Conservation (phyloP, 2,329 filamentous ascomycete species). For the Verticillium longisporum region DNA sequence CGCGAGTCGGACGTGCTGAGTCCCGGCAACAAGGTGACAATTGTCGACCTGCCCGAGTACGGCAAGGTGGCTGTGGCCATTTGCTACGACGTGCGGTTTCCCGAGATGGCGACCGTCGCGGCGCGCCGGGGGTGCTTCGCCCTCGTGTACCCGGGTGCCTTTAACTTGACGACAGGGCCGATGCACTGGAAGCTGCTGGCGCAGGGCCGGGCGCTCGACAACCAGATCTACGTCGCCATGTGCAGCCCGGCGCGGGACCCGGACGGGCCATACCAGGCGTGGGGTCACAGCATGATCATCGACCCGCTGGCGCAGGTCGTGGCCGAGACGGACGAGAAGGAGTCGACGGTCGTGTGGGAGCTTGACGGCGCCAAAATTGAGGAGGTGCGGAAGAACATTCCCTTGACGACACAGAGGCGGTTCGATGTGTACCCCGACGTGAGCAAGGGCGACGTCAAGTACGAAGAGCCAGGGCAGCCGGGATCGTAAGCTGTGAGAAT, state of each 20-base stretch:
- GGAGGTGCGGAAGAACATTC: constrained; percentile 75
- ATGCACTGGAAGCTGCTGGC: constrained; percentile 86
- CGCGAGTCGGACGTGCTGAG: constrained; percentile 83
- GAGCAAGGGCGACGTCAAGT: constrained; percentile 47
- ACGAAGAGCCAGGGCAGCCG: neutral
- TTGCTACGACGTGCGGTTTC: constrained; percentile 97
- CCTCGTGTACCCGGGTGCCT: constrained; percentile 90
- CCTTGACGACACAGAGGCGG: constrained; percentile 73
- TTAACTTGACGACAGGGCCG: constrained; percentile 88
- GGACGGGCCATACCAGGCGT: constrained; percentile 75
- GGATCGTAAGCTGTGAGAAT: neutral
- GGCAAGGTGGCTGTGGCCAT: constrained; percentile 84
- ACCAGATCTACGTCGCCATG: constrained; percentile 87
- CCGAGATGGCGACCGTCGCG: constrained; percentile 84
- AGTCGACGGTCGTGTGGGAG: constrained; percentile 69
- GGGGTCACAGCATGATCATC: constrained; percentile 82
- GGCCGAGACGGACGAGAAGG: constrained; percentile 68
- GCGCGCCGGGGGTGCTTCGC: constrained; percentile 81
- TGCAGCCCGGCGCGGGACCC: constrained; percentile 85
- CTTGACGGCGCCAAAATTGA: constrained; percentile 62
- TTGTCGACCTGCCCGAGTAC: constrained; percentile 83
- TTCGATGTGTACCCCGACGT: constrained; percentile 97
- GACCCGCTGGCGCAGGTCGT: constrained; percentile 85
- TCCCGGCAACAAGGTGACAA: constrained; percentile 76
- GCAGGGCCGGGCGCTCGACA: constrained; percentile 80